phyloP scores from a whole-genome alignment of 257 asterid genomes.

The Apocynum venetum region DNA sequence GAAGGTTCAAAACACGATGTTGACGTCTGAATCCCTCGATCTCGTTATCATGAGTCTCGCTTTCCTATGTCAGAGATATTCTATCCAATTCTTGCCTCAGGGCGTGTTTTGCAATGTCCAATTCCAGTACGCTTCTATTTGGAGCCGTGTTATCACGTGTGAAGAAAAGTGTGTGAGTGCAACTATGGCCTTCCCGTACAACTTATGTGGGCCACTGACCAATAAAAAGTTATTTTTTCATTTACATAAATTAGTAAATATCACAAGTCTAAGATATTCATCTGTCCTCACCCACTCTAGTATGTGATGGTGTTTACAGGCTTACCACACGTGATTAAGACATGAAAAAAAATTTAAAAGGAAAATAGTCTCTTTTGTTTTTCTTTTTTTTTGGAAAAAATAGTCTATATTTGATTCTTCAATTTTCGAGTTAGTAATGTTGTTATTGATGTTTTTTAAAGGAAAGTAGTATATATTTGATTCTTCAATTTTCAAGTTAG shows the following conservation, averaged over 20 bases:
- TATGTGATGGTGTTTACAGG: not conserved
- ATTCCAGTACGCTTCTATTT: not conserved
- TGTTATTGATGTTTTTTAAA: no score
- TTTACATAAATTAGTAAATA: constrained; percentile 19
- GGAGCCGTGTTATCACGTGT: not conserved
- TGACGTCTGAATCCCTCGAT: constrained; percentile 21
- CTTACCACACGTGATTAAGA: not conserved
- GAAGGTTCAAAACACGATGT: constrained; percentile 9
- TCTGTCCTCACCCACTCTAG: constrained; percentile 12
- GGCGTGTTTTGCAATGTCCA: constrained; percentile 8
- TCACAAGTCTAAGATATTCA: not conserved
- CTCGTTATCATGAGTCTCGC: constrained; percentile 16
- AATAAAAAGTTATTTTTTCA: constrained; percentile 33
- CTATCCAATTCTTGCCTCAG: not conserved
- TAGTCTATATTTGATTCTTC: no score
- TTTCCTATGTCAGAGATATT: not conserved
- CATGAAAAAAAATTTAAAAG: no score
- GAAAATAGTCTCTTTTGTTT: no score
- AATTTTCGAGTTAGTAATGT: no score
- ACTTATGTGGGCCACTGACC: constrained; percentile 32
- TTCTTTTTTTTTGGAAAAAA: no score
- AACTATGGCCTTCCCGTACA: constrained; percentile 21
- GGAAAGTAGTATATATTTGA: no score
- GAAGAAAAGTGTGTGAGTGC: not conserved
- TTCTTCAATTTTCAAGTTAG: no score